Conservation (phyloP, 2,329 filamentous ascomycete genomes). For the Nigrospora osmanthi region DNA sequence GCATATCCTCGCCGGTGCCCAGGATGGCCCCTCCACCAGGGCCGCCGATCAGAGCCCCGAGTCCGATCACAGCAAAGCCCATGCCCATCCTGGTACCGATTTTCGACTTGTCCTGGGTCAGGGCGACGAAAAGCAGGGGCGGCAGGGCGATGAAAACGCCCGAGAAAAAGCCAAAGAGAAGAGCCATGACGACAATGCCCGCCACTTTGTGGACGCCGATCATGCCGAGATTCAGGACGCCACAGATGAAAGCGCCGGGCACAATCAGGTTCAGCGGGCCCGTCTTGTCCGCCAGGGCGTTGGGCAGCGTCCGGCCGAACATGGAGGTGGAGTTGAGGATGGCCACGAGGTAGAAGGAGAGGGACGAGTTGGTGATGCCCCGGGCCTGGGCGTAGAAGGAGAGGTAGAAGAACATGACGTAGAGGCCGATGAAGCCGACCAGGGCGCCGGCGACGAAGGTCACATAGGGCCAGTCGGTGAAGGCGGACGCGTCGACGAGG, state of each 20-base stretch:
- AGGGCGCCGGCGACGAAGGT: slow-evolving; percentile 16
- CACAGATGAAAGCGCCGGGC: slow-evolving; percentile 20
- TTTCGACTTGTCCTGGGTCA: slow-evolving; percentile 19
- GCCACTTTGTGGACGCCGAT: slow-evolving; percentile 7
- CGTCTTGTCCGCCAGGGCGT: slow-evolving; percentile 25
- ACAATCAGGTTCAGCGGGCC: slow-evolving; percentile 28
- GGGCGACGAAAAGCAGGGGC: slow-evolving; percentile 22
- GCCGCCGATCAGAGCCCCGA: slow-evolving; percentile 11
- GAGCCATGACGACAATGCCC: slow-evolving; percentile 17
- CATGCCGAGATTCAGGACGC: slow-evolving; percentile 20
- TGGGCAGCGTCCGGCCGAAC: slow-evolving; percentile 27
- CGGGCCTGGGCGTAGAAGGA: slow-evolving; percentile 16
- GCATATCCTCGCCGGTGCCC: background rate
- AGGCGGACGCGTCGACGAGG: slow-evolving; percentile 29
- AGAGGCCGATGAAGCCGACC: slow-evolving; percentile 31
- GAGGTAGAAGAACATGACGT: slow-evolving; percentile 36
- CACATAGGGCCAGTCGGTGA: slow-evolving; percentile 30
- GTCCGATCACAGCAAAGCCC: slow-evolving; percentile 18
- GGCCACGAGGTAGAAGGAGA: slow-evolving; percentile 25
- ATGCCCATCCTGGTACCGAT: slow-evolving; percentile 33
- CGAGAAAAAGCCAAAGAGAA: slow-evolving; percentile 29
- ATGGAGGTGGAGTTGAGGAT: slow-evolving; percentile 29
- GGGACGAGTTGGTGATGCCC: slow-evolving; percentile 10
- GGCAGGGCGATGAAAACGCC: slow-evolving; percentile 29
- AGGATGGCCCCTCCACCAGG: background rate